Percentiles rank a stretch among this genome's conserved stretches.
Conservation (phyloP, 495 filamentous ascomycete species). For the Penicillium macrosclerotiorum region DNA sequence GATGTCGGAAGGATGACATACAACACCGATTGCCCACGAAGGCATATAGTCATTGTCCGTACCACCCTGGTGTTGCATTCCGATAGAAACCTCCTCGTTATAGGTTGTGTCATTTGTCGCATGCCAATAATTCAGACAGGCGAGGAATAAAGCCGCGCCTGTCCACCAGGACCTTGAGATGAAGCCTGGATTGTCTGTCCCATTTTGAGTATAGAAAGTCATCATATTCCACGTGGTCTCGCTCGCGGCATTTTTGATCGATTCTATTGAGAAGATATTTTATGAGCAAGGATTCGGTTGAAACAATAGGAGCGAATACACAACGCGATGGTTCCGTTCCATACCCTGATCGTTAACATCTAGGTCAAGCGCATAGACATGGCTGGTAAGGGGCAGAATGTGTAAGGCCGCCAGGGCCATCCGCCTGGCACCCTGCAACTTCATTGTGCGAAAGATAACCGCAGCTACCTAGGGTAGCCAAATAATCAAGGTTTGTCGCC, state of each 20-base stretch:
- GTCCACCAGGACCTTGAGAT: conserved; percentile 58
- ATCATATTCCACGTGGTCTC: conserved; percentile 14
- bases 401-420: conserved; percentile 3
- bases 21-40: neutral
- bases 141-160: conserved; percentile 63
- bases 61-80: conserved; percentile 62
- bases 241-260: conserved; percentile 15
- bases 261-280: conserved; percentile 11
- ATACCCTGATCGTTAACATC: conserved; percentile 4
- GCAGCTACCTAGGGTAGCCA: neutral
- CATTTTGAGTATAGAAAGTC: conserved; percentile 16
- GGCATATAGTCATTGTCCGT: conserved; percentile 59
- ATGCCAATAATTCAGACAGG: conserved; percentile 71
- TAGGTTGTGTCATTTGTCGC: conserved; percentile 65
- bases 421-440: neutral
- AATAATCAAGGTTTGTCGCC: neutral
- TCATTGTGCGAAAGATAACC: neutral
- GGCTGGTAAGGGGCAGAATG: conserved; percentile 1
- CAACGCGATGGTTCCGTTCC: neutral
- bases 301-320: too few relatives aligned
- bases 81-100: conserved; percentile 58
- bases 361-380: conserved; percentile 5
- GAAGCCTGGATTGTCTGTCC: conserved; percentile 15
- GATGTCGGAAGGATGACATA: neutral
- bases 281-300: too few relatives aligned